These are phyloP conservation scores for Aspergillus affinis DNA, from an alignment of 495 filamentous ascomycete genomes.

Conservation along the genomic window DNA sequence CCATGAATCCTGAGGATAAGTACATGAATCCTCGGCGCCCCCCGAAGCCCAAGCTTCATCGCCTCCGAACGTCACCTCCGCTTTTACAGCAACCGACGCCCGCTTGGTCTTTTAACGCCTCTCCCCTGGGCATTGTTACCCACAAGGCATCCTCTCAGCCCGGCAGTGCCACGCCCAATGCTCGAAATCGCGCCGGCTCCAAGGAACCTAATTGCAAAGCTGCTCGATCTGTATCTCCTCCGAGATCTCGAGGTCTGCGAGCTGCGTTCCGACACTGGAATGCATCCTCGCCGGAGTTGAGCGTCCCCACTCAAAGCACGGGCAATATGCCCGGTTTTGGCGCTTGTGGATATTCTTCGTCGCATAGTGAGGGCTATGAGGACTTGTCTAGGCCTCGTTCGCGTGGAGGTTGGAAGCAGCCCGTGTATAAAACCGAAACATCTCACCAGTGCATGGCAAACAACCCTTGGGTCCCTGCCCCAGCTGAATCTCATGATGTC, in stretches of 20 bases:
- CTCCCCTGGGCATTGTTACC: slow-evolving; percentile 26
- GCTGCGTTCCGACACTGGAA: slow-evolving; percentile 39
- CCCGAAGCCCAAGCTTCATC: slow-evolving; percentile 48
- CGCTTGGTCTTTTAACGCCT: slow-evolving; percentile 27
- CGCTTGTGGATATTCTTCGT: background rate
- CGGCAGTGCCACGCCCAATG: slow-evolving; percentile 27
- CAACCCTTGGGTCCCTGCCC: slow-evolving; percentile 12
- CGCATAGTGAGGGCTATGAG: background rate
- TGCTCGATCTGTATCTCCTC: slow-evolving; percentile 45
- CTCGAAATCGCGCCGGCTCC: slow-evolving; percentile 5
- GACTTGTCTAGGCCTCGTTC: background rate
- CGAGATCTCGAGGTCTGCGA: slow-evolving; percentile 34
- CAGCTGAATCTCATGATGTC: slow-evolving; percentile 10
- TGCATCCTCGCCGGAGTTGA: slow-evolving; percentile 20
- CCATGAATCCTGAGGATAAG: slow-evolving; percentile 76
- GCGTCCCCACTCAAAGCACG: slow-evolving; percentile 7
- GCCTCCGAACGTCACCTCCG: slow-evolving; percentile 58
- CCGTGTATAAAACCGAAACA: background rate
- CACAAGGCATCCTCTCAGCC: slow-evolving; percentile 40
- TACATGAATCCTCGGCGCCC: slow-evolving; percentile 68
- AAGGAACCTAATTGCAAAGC: slow-evolving; percentile 26
- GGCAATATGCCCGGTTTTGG: background rate
- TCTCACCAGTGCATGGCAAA: background rate
- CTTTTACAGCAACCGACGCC: slow-evolving; percentile 38
- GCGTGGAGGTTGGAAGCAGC: background rate